Base-by-base conservation (phyloP, 2,329 filamentous ascomycete genomes). In the Epichloe sp. region DNA sequence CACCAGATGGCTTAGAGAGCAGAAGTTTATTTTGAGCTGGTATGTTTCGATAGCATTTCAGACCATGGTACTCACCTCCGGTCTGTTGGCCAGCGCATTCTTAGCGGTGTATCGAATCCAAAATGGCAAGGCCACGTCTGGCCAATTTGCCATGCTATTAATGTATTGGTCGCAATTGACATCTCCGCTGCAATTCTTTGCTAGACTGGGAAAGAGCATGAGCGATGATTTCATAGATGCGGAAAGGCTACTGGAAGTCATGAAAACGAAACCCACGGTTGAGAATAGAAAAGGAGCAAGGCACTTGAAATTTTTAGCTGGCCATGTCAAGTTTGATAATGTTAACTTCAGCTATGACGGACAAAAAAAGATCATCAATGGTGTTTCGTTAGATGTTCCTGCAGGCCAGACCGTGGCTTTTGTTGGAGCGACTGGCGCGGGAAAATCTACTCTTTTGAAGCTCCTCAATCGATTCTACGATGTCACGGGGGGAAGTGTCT, bases 111-210 rank as follows among this genome's bases (percentile, higher is more conserved):
- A 81, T 62, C 82, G 85, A 55, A 82, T 88, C 50, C 81, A 75
- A 2, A 74, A 72, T n/a, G 76, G 75, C 1, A 66, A 75, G 49
- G 76, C 78, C 4, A 78, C 77, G 5, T 71, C 84, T 11, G 84
- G 84, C 51, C 75, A 84, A 56, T 87, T 88, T 57, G 80, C 85
- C 51, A 79, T 82, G 66, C 71, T 88, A 15, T 68, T 88, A 53
- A 83, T 82, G 49, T 88, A 88, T 63, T 86, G 86, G 83, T 76
- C 77, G 17, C 84, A 88, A 60, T 72, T 88, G 38, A 83, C 84
- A 44, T 76, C 78, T 2, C 85, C 85, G 2, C 72, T 88, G 49
- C 82, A 82, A 56, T 87, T 85, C 64, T 87, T 88, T 60, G 75
- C 77, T 6, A 68, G 69, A 17, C 65, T 81, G 31, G 77, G 78